phyloP scores from a whole-genome alignment of 108 stramenopile genomes.

The Nitzschia palea region DNA sequence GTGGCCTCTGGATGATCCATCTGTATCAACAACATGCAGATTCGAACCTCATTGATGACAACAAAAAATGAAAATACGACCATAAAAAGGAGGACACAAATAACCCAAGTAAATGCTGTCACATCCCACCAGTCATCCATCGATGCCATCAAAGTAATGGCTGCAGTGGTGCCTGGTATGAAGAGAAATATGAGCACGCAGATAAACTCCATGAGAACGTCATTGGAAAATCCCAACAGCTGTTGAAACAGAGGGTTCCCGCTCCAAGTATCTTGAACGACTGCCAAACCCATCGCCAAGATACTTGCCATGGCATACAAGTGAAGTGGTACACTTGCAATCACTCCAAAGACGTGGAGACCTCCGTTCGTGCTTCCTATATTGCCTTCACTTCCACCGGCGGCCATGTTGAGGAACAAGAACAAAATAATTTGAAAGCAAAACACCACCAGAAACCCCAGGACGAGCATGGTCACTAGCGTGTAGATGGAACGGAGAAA shows the following conservation, averaged over 20 bases:
- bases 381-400: constrained; percentile 14
- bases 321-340: constrained; percentile 29
- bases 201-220: constrained; percentile 29
- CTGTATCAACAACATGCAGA: constrained; percentile 32
- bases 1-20: background rate
- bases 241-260: constrained; percentile 47
- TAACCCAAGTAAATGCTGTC: constrained; percentile 46
- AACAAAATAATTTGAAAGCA: constrained; percentile 64
- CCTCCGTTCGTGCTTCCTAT: background rate
- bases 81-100: constrained; percentile 28
- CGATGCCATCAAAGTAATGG: constrained; percentile 31
- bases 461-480: constrained; percentile 49
- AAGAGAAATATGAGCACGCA: constrained; percentile 53
- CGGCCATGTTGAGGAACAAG: constrained; percentile 52
- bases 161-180: constrained; percentile 40
- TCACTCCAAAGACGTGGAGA: background rate
- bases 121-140: constrained; percentile 64
- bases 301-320: constrained; percentile 52
- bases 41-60: constrained; percentile 42
- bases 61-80: constrained; percentile 37
- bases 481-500: constrained; percentile 51
- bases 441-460: constrained; percentile 65
- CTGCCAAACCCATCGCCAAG: constrained; percentile 62
- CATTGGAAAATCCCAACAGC: constrained; percentile 15
- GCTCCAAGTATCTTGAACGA: constrained; percentile 48